A percentile compares a stretch with the other conserved stretches of the same genome.
phyloP scores from a whole-genome alignment of 1,139 yeast genomes.

The Pichia sp. region DNA sequence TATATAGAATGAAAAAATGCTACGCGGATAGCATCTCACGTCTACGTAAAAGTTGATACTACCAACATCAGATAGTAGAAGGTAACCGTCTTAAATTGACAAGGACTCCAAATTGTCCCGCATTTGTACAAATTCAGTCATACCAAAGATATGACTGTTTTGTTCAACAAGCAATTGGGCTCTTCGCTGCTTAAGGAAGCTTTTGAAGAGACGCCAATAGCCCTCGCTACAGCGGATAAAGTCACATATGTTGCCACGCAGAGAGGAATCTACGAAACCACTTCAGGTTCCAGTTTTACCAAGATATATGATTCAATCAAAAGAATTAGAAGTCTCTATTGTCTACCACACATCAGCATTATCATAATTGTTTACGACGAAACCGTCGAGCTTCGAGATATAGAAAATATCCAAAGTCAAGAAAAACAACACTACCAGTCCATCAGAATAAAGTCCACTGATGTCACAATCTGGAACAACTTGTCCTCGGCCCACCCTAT shows the following conservation, averaged over 20 bases:
- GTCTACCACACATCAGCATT: conserved; percentile 7
- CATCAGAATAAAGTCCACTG: neutral
- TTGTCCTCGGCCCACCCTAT: conserved; percentile 2
- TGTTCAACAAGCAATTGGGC: neutral
- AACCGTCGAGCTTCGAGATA: conserved; percentile 11
- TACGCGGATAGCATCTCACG: no score
- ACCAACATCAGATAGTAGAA: no score
- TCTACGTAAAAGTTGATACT: no score
- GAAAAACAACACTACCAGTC: neutral
- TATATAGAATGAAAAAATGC: no score
- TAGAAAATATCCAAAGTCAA: neutral
- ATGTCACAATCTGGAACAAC: conserved; percentile 6
- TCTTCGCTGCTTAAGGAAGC: neutral
- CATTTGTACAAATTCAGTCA: neutral
- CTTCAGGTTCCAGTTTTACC: neutral
- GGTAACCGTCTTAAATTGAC: no score
- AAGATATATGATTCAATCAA: neutral
- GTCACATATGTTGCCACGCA: conserved; percentile 10
- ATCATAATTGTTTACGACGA: conserved; percentile 13
- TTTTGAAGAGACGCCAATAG: conserved; percentile 3
- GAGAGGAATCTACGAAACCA: conserved; percentile 5
- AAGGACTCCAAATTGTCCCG: neutral
- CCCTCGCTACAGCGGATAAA: conserved; percentile 6
- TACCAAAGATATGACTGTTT: neutral
- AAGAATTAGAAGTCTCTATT: conserved; percentile 3